These are phyloP conservation scores for Dioscorea zingiberensis DNA, from an alignment of 106 monocot species.

Conservation along the genomic window DNA sequence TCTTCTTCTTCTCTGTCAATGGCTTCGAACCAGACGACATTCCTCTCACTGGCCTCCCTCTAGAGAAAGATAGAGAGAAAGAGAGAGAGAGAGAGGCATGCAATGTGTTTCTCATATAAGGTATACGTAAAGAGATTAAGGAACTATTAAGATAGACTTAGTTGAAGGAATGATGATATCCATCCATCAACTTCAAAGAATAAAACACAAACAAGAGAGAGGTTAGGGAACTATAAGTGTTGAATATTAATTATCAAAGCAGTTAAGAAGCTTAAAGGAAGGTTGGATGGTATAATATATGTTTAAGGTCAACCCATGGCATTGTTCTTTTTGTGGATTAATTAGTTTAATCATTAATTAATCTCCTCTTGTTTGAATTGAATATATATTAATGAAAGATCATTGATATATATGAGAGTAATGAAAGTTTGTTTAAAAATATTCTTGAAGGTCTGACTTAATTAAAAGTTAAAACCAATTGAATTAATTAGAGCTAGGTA, in stretches of 20 bases:
- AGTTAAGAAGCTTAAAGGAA: too few species aligned
- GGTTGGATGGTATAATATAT: too few species aligned
- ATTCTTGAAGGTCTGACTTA: conserved; percentile 22
- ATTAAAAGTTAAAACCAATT: conserved; percentile 1
- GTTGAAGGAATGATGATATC: neutral
- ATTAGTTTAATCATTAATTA: too few species aligned
- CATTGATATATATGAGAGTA: too few species aligned
- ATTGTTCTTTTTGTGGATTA: neutral
- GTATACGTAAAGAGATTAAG: neutral
- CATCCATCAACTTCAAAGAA: neutral
- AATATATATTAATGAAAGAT: too few species aligned
- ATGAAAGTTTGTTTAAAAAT: conserved; percentile 7
- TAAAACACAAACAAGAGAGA: neutral
- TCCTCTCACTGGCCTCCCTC: conserved; percentile 46
- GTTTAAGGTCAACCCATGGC: neutral
- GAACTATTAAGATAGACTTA: neutral
- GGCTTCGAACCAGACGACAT: conserved; percentile 57
- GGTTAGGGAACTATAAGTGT: neutral
- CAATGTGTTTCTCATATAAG: neutral
- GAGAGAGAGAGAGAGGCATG: neutral
- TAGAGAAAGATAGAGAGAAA: conserved; percentile 14
- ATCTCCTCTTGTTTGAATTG: too few species aligned
- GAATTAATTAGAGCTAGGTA: too few species aligned
- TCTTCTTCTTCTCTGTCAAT: neutral
- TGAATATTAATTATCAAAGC: too few species aligned